These are phyloP conservation scores for Diaporthe sp. DNA, from an alignment of 2,329 filamentous ascomycete species.

Conservation along the genomic window DNA sequence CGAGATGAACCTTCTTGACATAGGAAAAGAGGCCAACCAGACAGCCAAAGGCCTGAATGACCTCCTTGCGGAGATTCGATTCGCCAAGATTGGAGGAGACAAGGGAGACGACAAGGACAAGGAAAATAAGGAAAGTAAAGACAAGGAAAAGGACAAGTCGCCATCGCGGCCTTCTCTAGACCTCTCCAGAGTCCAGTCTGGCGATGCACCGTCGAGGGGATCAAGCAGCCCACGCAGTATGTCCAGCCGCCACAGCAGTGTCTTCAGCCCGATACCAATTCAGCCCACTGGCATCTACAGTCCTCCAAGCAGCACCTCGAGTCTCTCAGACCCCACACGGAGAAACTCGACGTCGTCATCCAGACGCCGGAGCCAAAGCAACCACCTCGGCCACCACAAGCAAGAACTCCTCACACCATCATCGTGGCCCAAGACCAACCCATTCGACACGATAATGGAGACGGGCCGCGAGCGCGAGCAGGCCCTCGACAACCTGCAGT, in stretches of 20 bases:
- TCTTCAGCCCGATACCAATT: constrained; percentile 10
- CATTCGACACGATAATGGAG: constrained; percentile 28
- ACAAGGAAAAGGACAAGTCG: neutral
- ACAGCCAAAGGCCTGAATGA: constrained; percentile 29
- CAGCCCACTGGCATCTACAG: constrained; percentile 15
- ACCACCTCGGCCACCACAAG: neutral
- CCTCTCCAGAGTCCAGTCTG: neutral
- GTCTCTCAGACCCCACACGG: neutral
- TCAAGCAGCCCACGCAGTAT: constrained; percentile 27
- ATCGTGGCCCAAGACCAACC: constrained; percentile 13
- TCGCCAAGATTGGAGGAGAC: constrained; percentile 26
- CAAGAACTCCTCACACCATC: constrained; percentile 20
- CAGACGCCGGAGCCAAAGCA: constrained; percentile 7
- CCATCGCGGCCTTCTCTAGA: neutral
- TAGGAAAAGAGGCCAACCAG: constrained; percentile 37
- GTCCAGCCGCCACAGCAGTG: constrained; percentile 11
- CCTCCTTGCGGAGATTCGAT: constrained; percentile 35
- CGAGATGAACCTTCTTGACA: constrained; percentile 34
- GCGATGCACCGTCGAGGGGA: constrained; percentile 1
- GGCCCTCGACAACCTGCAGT: constrained; percentile 36
- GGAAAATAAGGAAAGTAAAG: neutral
- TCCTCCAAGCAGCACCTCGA: constrained; percentile 20
- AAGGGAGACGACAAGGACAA: constrained; percentile 22
- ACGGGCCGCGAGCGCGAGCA: constrained; percentile 29
- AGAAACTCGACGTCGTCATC: constrained; percentile 18